Conservation (phyloP, 305 asterid genomes). For the Andrographis paniculata region DNA sequence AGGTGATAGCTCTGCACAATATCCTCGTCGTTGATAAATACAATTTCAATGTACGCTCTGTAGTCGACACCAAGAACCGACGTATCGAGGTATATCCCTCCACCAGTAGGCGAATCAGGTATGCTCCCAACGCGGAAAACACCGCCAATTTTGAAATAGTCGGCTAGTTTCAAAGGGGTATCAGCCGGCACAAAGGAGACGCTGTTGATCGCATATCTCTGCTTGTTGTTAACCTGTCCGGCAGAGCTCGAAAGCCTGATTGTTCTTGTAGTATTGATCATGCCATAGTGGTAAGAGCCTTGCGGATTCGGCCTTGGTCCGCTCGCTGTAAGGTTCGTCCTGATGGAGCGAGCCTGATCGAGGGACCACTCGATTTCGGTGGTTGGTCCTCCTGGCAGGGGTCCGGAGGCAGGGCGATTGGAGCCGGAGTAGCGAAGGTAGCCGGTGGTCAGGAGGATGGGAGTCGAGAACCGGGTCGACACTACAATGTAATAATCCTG, state of each 20-base stretch:
- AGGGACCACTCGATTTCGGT: slow-evolving; percentile 51
- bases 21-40: slow-evolving; percentile 40
- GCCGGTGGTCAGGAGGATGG: slow-evolving; percentile 35
- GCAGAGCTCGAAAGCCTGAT: slow-evolving; percentile 49
- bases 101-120: slow-evolving; percentile 36
- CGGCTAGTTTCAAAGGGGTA: slow-evolving; percentile 57
- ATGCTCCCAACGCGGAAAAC: too few relatives aligned
- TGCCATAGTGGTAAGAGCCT: slow-evolving; percentile 61
- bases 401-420: slow-evolving; percentile 45
- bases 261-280: slow-evolving; percentile 49
- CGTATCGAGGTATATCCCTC: slow-evolving; percentile 44
- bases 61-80: slow-evolving; percentile 45
- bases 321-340: slow-evolving; percentile 75
- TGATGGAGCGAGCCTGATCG: slow-evolving; percentile 70
- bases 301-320: slow-evolving; percentile 75
- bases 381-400: slow-evolving; percentile 53
- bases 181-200: slow-evolving; percentile 51
- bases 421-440: slow-evolving; percentile 68
- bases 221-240: slow-evolving; percentile 46
- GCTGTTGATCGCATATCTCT: slow-evolving; percentile 57
- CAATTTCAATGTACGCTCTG: slow-evolving; percentile 44
- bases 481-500: slow-evolving; percentile 79
- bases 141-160: slow-evolving; percentile 45
- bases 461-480: slow-evolving; percentile 52
- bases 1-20: slow-evolving; percentile 57